Evolutionary conservation across 2,329 filamentous ascomycete genomes (phyloP), one percentile per base, ranked within the genome.

Genomic region (Talaromyces sp.): DNA sequence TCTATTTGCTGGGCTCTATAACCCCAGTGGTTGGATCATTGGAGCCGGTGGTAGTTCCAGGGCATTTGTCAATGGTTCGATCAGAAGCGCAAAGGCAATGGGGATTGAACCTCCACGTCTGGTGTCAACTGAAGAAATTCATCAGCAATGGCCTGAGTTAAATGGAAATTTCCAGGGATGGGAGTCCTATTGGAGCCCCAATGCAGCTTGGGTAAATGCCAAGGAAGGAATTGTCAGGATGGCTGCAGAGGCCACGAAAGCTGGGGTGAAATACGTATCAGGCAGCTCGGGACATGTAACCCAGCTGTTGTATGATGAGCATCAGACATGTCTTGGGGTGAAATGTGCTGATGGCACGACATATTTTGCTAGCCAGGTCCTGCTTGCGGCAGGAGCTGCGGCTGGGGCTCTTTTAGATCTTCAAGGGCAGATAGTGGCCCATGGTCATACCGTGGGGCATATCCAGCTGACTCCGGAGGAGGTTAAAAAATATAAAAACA

Each of bases 141-240:
- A 76, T 1, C 75, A 78, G 31, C 76, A 80, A 14, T 84, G 84
- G 61, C 73, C 74, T 21, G 71, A 68, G 13, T 80, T 81, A 0
- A 84, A 84, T 82, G 81, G 82, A 66, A 69, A 77, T 0, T 81
- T 84, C 52, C 73, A 77, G 0, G 74, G 74, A 6, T 84, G 82
- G 82, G 77, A 77, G 64, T 82, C 82, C 65, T 76, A 75, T 59
- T 67, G 64, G 35, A 66, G 64, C 32, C 58, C 62, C 4, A 67
- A 78, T 8, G 80, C 81, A 3, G 83, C 82, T 8, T 85, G 82
- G 82, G 80, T 84, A 1, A 80, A 81, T 64, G 82, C 83, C 3
- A 72, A 76, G 13, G 80, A 80, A 38, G 80, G 81, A 0, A 69
- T 85, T 61, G 62, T 75, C 46, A 76, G 79, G 32, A 77, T 80